Base-by-base conservation (phyloP, 176 grass and related monocot genomes). In the Zea luxurians region DNA sequence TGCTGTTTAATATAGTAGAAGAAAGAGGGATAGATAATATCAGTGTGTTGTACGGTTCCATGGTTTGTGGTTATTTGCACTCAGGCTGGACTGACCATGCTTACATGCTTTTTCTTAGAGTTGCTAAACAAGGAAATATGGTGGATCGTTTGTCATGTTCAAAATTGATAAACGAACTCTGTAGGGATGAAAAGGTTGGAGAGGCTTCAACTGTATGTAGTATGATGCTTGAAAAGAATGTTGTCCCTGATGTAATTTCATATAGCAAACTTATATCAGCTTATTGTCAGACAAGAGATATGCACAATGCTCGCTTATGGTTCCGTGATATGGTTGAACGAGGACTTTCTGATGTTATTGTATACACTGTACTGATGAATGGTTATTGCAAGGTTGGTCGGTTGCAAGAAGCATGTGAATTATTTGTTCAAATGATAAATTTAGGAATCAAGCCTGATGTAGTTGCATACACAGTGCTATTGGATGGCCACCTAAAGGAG, bases 11-110 rank as follows among this genome's bases (percentile, higher is more conserved):
- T 40, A 54, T 82, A 59, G 78, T 76, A 54, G 64, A 79, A 85
- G 68, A 94, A 66, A 90, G 63, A 42, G 75, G 69, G 10, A 74
- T 83, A 61, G 79, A 79, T 37, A 44, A 46, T 69, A 86, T 82
- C 71, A 70, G 76, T 58, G 61, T 82, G 37, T 6, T 91, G 75
- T 91, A 85, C 52, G 91, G 94, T 86, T 73, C 91, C 34, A 97
- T 97, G 91, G 86, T 97, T 62, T 91, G 76, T 80, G 94, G 94
- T 37, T 97, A 93, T 86, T 82, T 97, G 74, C 69, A 81, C 71
- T 89, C 66, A 48, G 84, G 82, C 27, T 89, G 77, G 76, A 90
- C 76, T 13, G 76, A 77, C 62, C 62, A 89, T 86, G 91, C 94
- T 76, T 87, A 86, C 46, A 48, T 44, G 20, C 66, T 93, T 80